Base-by-base conservation (phyloP, 2,329 filamentous ascomycete species). In the Cercospora sp. region DNA sequence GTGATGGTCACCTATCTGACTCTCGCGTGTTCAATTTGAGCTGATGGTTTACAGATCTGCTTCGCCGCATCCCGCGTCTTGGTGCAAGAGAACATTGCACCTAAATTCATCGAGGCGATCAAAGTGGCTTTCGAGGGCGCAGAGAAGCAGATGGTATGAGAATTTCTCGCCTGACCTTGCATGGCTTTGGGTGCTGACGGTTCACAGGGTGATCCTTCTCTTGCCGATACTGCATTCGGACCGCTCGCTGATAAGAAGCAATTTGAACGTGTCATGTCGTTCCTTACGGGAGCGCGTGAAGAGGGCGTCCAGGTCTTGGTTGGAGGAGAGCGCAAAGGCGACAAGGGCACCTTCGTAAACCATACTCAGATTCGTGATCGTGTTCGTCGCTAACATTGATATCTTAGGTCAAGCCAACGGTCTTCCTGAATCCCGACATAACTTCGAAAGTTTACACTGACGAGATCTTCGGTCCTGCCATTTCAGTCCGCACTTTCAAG, bases 381-480 rank as follows among this genome's bases (percentile, higher is more conserved):
- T 58, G 23, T 31, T 58, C 30, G 20, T 26, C 12, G 10, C 53
- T 58, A 26, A 58, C 23, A n/a, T 58, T 33, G 16, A 12, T 30
- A 18, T 26, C 5, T 16, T 26, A 58, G 53, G 61, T 58, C 57
- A 30, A 64, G 20, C 60, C 60, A 20, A 42, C 63, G 3, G 57
- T 62, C 10, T 65, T 60, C 33, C 40, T 64, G 12, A 48, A 72
- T 51, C 68, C 71, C 1, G 69, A 80, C 20, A 36, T 40, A n/a
- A 30, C 18, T n/a, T 55, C 60, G n/a, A 82, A 78, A 66, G 84
- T 88, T 60, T 84, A 84, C 77, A 82, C 83, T 20, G 87, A 90
- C 69, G 88, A 90, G 68, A 82, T 89, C 0, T 90, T 90, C 69
- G 88, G 88, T 0, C 88, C 88, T 0, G 88, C 90, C 3, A 84